Base-by-base conservation (phyloP, 192 early-diverging fungal species). In the Coemansia sp. region DNA sequence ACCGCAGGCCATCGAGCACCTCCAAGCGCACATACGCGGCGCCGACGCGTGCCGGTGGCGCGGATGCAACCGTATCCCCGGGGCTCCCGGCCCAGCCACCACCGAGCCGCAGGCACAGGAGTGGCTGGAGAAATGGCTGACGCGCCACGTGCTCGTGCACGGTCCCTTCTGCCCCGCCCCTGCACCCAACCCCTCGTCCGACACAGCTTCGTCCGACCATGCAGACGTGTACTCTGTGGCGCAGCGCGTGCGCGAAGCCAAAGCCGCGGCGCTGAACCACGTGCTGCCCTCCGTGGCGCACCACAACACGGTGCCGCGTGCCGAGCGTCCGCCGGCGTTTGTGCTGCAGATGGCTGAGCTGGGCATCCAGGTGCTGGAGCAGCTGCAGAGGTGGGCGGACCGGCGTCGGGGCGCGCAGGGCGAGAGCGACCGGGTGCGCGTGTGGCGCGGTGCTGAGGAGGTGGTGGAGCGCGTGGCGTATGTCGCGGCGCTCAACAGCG, bases 11-110 rank as follows among this genome's bases (percentile, higher is more conserved):
- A 33, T 54, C 43, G 61, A 52, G 38, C 74, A 78, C 12, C 8
- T 71, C 9, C 15, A 34, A 6, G n/a, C 9, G 10, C 74, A 78
- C 33, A 17, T 61, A 0, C 8, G 11, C 1, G 51, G 27, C 0
- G 74, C 74, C 19, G 74, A 78, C 17, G 74, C 74, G 10, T 78
- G 74, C 34, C 57, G 74, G 15, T 78, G 74, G 74, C 42, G 54
- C 33, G 38, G 43, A 30, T 78, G 74, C 61, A 78, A 70, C 55
- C 68, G 74, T 30, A 57, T 78, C 15, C 73, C 73, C 4, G 39
- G 18, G 13, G 17, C 13, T 3, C 44, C 18, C 27, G 27, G 27
- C 4, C 27, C 27, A 30, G 27, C 27, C 27, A 30, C 27, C 27
- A 7, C 7, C 27, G 27, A 30, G 27, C 4, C 27, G 27, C 33